Percentiles rank a stretch among this genome's conserved stretches.
Evolutionary conservation across 805 yeast species (phyloP).

Genomic region (Candida sakaeoensis): DNA sequence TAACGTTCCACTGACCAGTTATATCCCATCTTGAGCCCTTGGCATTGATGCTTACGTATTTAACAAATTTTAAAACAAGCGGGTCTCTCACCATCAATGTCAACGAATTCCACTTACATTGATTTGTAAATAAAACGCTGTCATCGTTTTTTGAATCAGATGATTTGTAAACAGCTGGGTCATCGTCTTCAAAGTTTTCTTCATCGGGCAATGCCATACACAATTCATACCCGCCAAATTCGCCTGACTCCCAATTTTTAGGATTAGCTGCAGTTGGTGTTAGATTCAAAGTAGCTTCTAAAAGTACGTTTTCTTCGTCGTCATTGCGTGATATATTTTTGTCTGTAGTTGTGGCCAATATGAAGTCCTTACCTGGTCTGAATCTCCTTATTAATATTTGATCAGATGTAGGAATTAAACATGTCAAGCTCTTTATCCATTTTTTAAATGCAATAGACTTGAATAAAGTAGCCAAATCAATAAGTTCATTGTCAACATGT

Average conservation of each 20-base stretch:
- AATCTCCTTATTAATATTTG: slow-evolving; percentile 77
- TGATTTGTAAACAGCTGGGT: slow-evolving; percentile 76
- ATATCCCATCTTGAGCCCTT: slow-evolving; percentile 94
- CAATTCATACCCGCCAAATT: slow-evolving; percentile 89
- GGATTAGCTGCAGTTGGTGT: slow-evolving; percentile 62
- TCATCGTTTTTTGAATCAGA: slow-evolving; percentile 55
- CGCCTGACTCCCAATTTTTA: slow-evolving; percentile 83
- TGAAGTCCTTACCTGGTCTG: slow-evolving; percentile 93
- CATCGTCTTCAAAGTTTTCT: slow-evolving; percentile 53
- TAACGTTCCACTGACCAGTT: slow-evolving; percentile 73
- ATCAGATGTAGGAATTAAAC: slow-evolving; percentile 57
- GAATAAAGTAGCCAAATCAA: slow-evolving; percentile 55
- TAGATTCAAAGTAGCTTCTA: slow-evolving; percentile 78
- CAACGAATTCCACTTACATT: slow-evolving; percentile 81
- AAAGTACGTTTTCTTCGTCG: slow-evolving; percentile 39
- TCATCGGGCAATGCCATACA: slow-evolving; percentile 67
- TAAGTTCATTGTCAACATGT: slow-evolving; percentile 38
- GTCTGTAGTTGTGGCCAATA: slow-evolving; percentile 71
- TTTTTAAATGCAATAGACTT: slow-evolving; percentile 60
- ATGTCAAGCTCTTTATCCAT: slow-evolving; percentile 65
- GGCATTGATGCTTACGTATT: slow-evolving; percentile 85
- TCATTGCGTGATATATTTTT: slow-evolving; percentile 31
- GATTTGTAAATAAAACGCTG: slow-evolving; percentile 72
- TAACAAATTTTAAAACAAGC: slow-evolving; percentile 84
- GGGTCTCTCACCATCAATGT: slow-evolving; percentile 78